Percentiles rank a stretch among this genome's conserved stretches.
Evolutionary conservation across 2,329 filamentous ascomycete genomes (phyloP).

Genomic region (Rhinocladiella similis): DNA sequence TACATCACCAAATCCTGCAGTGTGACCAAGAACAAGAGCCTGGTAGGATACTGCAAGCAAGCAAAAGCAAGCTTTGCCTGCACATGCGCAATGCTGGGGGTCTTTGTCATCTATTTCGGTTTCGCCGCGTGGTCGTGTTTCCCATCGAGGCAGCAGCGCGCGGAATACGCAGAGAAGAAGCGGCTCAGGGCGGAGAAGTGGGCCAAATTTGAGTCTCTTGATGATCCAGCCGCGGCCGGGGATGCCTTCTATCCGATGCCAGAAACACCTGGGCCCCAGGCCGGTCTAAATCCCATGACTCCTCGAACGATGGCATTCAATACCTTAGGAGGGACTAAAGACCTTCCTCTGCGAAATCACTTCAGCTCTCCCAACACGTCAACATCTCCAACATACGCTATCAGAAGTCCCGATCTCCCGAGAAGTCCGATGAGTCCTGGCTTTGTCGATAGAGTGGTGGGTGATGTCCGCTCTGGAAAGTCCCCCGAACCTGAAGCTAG

Average conservation of each 20-base stretch:
- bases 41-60: conserved; percentile 59
- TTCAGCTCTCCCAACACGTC: conserved; percentile 28
- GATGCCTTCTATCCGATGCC: conserved; percentile 30
- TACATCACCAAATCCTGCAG: conserved; percentile 63
- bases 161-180: conserved; percentile 37
- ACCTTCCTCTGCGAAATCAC: conserved; percentile 43
- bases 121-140: conserved; percentile 27
- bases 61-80: conserved; percentile 60
- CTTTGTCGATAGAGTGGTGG: conserved; percentile 29
- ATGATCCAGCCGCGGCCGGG: conserved; percentile 33
- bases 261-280: conserved; percentile 34
- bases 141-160: conserved; percentile 40
- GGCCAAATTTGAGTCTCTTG: conserved; percentile 34
- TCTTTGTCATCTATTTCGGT: conserved; percentile 26
- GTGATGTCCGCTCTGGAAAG: conserved; percentile 21
- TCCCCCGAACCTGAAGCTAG: conserved; percentile 10
- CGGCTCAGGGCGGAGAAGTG: conserved; percentile 40
- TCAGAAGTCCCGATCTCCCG: conserved; percentile 26
- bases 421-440: conserved; percentile 26
- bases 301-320: conserved; percentile 46
- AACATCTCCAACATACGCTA: conserved; percentile 16
- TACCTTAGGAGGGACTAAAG: conserved; percentile 38
- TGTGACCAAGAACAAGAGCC: conserved; percentile 47
- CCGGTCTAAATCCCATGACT: conserved; percentile 36
- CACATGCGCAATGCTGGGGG: conserved; percentile 53